Base-by-base conservation (phyloP, 1,284 basidiomycete species). In the Cryptococcus depauperatus region DNA sequence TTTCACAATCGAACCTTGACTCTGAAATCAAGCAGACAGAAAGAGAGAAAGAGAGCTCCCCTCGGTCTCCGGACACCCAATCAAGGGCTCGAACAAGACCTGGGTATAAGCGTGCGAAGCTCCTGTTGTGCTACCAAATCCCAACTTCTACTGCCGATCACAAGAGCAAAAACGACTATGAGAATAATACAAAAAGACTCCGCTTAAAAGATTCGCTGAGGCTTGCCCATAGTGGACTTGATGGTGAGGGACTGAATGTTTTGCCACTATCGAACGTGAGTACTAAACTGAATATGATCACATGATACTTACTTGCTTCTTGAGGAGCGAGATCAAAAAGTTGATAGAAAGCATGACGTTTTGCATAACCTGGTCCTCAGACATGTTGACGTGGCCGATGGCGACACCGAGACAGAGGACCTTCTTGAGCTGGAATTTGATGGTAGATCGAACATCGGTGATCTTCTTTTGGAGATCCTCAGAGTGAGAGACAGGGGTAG, bases 401-500 rank as follows among this genome's bases (percentile, higher is more conserved):
- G 95, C 95, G 59, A 97, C 93, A 79, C 90, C 95, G 75, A 98
- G 79, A 77, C 95, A 99, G 51, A 99, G 81, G 51, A 98, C 93
- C 79, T 98, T 98, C 83, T 98, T 98, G 52, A 95, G 80, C 79
- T 95, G 91, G 85, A 96, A 95, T 77, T 95, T 93, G 82, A 97
- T 96, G 62, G 93, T 97, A 62, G 88, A 92, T 72, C 88, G 87
- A 63, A 99, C 92, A 72, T 99, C 95, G 62, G 74, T 83, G 69
- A 96, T 78, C 79, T 97, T 97, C 79, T 83, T 86, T 72, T 69
- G 70, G 46, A 99, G 77, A 75, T 98, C 93, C 70, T 99, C 95
- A 39, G 78, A 72, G 75, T 93, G 89, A 23, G 89, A 86, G 71
- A 99, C 82, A 60, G 90, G 88, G 51, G 93, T 96, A 44, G 95